Base-by-base conservation (phyloP, 2,329 filamentous ascomycete species). In the Apiospora koreana region DNA sequence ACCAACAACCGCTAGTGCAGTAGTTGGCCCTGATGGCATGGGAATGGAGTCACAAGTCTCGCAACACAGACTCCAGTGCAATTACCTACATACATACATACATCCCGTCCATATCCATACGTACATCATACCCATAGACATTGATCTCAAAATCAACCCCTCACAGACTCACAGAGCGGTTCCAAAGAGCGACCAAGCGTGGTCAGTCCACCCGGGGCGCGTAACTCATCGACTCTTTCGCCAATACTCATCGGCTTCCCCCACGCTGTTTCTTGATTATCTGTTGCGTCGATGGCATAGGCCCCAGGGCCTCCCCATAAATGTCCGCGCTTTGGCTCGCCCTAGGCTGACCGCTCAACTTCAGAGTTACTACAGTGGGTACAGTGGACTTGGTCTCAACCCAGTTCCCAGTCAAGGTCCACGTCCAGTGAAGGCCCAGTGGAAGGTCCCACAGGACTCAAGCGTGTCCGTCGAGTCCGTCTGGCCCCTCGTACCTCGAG, bases 341-440 rank as follows among this genome's bases (percentile, higher is more conserved):
- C 50, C 50, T 58, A 58, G 50, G 50, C 54, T 62, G 54, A 62
- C 54, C 54, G 54, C 54, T 62, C 54, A 62, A 62, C 54, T 62
- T 62, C 54, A 62, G 54, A 62, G 54, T 38, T 62, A 62, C 28
- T 62, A 62, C 54, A 62, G 54, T 62, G 54, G 54, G 31, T 31
- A 62, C 54, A 62, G 54, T 38, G 31, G 54, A 62, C 54, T n/a
- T 58, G 50, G 28, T 58, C 50, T 58, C 50, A 58, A 58, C 28
- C 48, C 48, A 54, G 48, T 54, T 14, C 8, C 38, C 38, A 43
- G 41, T 42, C 41, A 2, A 14, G 35, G 35, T 35, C n/a, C n/a
- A n/a, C n/a, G n/a, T n/a, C 35, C 35, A 38, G 38, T 41, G 9
- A 41, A 41, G 38, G 38, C 9, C 50, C n/a, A n/a, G n/a, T n/a